Evolutionary conservation across 805 yeast genomes (phyloP).

Genomic region (Blastobotrys attinorum): DNA sequence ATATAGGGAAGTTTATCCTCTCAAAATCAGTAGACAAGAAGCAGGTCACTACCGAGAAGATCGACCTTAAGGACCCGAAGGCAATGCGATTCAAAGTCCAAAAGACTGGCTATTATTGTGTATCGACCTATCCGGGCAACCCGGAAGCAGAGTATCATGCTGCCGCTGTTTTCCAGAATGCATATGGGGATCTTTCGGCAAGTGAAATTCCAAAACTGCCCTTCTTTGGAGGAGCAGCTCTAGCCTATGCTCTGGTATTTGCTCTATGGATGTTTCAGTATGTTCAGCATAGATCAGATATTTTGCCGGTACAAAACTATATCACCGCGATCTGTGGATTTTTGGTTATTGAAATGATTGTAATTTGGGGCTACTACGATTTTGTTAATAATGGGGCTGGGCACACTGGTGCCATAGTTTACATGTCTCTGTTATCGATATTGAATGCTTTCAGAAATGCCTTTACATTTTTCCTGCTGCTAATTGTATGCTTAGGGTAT

Average conservation of each 20-base stretch:
- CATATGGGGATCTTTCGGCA: slow-evolving; percentile 85
- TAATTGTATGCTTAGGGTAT: slow-evolving; percentile 85
- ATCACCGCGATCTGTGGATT: slow-evolving; percentile 78
- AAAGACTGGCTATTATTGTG: slow-evolving; percentile 88
- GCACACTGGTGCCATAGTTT: slow-evolving; percentile 52
- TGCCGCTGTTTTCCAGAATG: slow-evolving; percentile 76
- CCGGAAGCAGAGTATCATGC: slow-evolving; percentile 45
- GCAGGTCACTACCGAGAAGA: slow-evolving; percentile 47
- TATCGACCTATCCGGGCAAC: slow-evolving; percentile 48
- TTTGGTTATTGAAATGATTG: slow-evolving; percentile 73
- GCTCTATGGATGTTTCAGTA: slow-evolving; percentile 81
- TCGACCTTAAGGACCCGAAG: slow-evolving; percentile 52
- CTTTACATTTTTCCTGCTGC: slow-evolving; percentile 77
- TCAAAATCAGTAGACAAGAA: slow-evolving; percentile 35
- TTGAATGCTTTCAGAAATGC: slow-evolving; percentile 77
- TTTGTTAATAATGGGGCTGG: slow-evolving; percentile 57
- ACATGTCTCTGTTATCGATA: slow-evolving; percentile 69
- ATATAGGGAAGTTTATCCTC: slow-evolving; percentile 59
- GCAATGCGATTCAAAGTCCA: slow-evolving; percentile 56
- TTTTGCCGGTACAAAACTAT: slow-evolving; percentile 85
- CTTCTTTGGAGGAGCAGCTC: slow-evolving; percentile 76
- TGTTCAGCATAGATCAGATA: slow-evolving; percentile 76
- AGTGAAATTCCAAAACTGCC: slow-evolving; percentile 87
- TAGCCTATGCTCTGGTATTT: slow-evolving; percentile 73
- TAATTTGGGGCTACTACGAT: slow-evolving; percentile 89